Evolutionary conservation across 2,329 filamentous ascomycete species (phyloP).

Genomic region (Diaporthe ampelina): DNA sequence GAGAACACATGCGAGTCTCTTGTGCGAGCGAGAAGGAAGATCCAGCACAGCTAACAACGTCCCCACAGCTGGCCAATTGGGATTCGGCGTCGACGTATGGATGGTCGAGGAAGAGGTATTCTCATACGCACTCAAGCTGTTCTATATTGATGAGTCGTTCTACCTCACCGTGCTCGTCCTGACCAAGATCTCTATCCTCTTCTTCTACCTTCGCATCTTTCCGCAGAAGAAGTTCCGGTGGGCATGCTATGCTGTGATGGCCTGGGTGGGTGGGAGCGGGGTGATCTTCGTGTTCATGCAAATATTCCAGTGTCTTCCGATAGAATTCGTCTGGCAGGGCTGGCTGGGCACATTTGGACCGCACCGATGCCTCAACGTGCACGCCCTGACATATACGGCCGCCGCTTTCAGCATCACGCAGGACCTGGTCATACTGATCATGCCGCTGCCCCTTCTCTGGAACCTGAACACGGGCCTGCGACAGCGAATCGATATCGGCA

Average conservation of each 20-base stretch:
- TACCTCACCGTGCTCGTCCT: slow-evolving; percentile 49
- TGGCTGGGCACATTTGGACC: slow-evolving; percentile 49
- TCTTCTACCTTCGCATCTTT: slow-evolving; percentile 50
- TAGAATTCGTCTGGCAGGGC: slow-evolving; percentile 51
- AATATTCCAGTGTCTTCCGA: slow-evolving; percentile 54
- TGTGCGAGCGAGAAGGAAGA: neutral
- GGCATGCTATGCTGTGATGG: slow-evolving; percentile 46
- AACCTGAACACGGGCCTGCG: slow-evolving; percentile 48
- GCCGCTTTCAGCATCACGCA: slow-evolving; percentile 51
- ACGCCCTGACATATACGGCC: slow-evolving; percentile 48
- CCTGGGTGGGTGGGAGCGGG: slow-evolving; percentile 47
- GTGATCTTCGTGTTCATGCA: slow-evolving; percentile 50
- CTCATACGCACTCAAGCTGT: slow-evolving; percentile 51
- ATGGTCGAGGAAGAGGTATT: slow-evolving; percentile 48
- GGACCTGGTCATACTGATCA: slow-evolving; percentile 51
- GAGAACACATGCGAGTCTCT: neutral
- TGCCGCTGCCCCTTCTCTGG: slow-evolving; percentile 51
- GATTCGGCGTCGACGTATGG: slow-evolving; percentile 57
- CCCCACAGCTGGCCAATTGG: slow-evolving; percentile 45
- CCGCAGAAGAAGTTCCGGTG: slow-evolving; percentile 47
- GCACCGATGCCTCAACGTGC: slow-evolving; percentile 51
- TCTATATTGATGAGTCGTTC: slow-evolving; percentile 52
- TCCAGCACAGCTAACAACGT: slow-evolving; percentile 26
- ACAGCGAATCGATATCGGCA: slow-evolving; percentile 46
- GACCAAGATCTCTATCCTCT: slow-evolving; percentile 49